A percentile compares a stretch with the other conserved stretches of the same genome.
These are phyloP conservation scores for Dimocarpus longan DNA, from an alignment of 345 rosid genomes.

Conservation along the genomic window DNA sequence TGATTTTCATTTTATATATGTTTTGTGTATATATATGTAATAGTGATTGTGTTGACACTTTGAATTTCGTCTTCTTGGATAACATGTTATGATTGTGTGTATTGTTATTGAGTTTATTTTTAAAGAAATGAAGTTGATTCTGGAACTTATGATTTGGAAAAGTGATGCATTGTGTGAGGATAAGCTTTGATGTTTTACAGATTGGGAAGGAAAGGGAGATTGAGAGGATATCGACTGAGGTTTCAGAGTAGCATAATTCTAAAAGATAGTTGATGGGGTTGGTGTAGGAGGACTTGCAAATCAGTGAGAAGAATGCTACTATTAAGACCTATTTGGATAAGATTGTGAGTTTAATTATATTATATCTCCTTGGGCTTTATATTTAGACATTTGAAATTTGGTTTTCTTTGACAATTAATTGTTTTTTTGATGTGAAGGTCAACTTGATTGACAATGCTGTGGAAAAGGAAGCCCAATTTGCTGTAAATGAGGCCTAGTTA, in stretches of 20 bases:
- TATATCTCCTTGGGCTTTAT: conserved; percentile 3
- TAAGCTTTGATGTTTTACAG: no score
- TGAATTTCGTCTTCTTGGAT: neutral
- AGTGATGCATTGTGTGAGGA: neutral
- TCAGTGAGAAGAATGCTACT: conserved; percentile 65
- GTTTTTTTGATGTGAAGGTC: conserved; percentile 44
- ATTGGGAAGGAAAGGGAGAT: conserved; percentile 84
- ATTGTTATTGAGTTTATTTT: neutral
- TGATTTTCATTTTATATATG: neutral
- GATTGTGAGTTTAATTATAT: conserved; percentile 49
- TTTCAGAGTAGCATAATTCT: conserved; percentile 75
- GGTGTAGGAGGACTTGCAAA: no score
- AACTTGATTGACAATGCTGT: conserved; percentile 66
- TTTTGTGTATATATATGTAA: neutral
- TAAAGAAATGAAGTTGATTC: neutral
- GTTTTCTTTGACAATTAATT: neutral
- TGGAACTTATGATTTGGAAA: neutral
- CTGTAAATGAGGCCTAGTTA: conserved; percentile 72
- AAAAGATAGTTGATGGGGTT: no score
- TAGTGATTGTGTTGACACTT: no score
- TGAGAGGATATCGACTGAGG: conserved; percentile 71
- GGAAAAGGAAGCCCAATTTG: conserved; percentile 62
- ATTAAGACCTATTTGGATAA: conserved; percentile 76
- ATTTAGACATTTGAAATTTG: no score
- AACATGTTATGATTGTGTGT: no score